Base-by-base conservation (phyloP, 2,329 filamentous ascomycete genomes). In the Fusarium bulbicola region DNA sequence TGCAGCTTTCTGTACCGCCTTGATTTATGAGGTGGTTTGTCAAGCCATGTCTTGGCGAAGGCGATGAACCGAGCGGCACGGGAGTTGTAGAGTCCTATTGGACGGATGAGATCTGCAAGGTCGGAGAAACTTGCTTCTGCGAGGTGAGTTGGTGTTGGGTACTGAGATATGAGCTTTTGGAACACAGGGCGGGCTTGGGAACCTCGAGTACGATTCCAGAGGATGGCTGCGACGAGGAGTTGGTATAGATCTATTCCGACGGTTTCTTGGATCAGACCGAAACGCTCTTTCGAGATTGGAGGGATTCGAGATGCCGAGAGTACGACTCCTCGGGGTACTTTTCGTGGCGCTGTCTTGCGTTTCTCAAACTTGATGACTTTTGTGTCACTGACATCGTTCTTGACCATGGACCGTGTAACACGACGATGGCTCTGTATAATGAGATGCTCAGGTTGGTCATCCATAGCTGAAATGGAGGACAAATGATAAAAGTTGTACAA, bases 191-290 rank as follows among this genome's bases (percentile, higher is more conserved):
- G 72, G 5, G 72, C 72, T 24, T 74, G 71, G 3, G 26, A 42
- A 5, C 72, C 72, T 3, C 68, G 61, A 2, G 72, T 74, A 0
- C 72, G 26, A 2, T 74, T 74, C 72, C 72, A 74, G 0, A 74
- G 72, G 2, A 72, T 60, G 20, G 68, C 72, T 9, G 72, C 72
- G 5, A 74, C 72, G 1, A 74, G 45, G 0, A 74, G 37, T 1
- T 52, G 46, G 53, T 74, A 74, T 1, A 74, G 47, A 6, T 74
- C 32, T 21, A 28, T 60, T 4, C 52, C 61, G 15, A 74, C 49
- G 6, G 32, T 69, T 47, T 74, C 72, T 30, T 74, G 71, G 6
- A 74, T 40, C 12, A 74, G 71, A 2, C 72, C 72, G 34, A 74
- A 74, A 1, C 13, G 24, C 4, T 43, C 5, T 5, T 20, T 42